Conservation (phyloP, 805 yeast species). For the Kuraishia piskuri region DNA sequence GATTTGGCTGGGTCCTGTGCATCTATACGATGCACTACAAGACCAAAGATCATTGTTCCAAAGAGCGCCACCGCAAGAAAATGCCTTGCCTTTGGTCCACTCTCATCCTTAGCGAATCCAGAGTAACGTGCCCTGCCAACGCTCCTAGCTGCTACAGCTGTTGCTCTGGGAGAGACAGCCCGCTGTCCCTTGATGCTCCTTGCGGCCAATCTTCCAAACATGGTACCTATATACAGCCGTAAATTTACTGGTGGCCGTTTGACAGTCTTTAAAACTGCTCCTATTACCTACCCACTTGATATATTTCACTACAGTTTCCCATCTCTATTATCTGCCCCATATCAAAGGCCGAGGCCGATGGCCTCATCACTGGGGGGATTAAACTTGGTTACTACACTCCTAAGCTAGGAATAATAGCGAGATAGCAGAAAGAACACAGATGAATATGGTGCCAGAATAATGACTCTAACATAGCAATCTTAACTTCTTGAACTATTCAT, state of each 20-base stretch:
- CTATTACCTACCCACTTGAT: too few species aligned
- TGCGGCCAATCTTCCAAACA: background rate
- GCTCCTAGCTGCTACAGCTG: too few species aligned
- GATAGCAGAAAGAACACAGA: background rate
- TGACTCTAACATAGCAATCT: too few species aligned
- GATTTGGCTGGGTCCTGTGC: conserved; percentile 22
- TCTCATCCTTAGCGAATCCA: conserved; percentile 10
- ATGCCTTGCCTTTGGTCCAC: conserved; percentile 29
- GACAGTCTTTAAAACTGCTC: background rate
- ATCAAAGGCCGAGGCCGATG: background rate
- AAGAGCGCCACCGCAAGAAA: conserved; percentile 33
- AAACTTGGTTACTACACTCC: background rate
- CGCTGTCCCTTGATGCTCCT: background rate
- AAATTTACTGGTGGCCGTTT: too few species aligned
- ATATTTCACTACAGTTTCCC: background rate
- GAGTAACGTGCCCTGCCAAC: background rate
- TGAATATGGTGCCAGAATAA: too few species aligned
- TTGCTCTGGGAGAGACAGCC: background rate
- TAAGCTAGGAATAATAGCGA: too few species aligned
- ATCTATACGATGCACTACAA: conserved; percentile 21
- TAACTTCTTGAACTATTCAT: too few species aligned
- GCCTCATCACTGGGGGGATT: background rate
- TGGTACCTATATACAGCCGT: too few species aligned
- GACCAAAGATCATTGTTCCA: conserved; percentile 32
- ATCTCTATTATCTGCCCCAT: too few species aligned